Percentiles rank a stretch among this genome's conserved stretches.
These are phyloP conservation scores for Juglanconis sp. DNA, from an alignment of 2,329 filamentous ascomycete species.

Conservation along the genomic window DNA sequence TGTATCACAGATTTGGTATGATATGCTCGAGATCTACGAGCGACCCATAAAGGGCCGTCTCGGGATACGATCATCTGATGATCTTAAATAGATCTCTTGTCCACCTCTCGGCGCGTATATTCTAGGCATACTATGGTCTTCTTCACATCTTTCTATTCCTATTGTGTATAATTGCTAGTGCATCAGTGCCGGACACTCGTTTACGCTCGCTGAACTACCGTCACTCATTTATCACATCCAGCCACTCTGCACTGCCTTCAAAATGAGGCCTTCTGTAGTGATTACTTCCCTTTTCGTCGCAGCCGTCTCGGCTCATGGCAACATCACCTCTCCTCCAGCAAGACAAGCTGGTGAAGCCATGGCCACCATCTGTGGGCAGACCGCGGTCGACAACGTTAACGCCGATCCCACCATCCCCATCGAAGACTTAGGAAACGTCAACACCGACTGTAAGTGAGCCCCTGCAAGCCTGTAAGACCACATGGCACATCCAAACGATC, in stretches of 20 bases:
- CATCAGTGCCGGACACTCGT: not conserved
- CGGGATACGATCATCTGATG: not conserved
- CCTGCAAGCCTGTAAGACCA: not conserved
- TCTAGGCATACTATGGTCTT: not conserved
- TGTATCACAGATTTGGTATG: no score
- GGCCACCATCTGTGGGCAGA: constrained; percentile 41
- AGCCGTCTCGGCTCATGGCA: constrained; percentile 40
- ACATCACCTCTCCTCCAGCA: constrained; percentile 38
- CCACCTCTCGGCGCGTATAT: not conserved
- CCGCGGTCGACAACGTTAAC: constrained; percentile 34
- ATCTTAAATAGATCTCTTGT: not conserved
- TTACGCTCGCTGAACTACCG: not conserved
- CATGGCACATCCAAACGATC: not conserved
- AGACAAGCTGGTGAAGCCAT: constrained; percentile 41
- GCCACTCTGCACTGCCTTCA: not conserved
- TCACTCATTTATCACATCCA: not conserved
- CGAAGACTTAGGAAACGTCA: constrained; percentile 26
- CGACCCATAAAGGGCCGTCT: no score
- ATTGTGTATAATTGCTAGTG: not conserved
- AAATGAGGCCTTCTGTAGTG: constrained; percentile 19
- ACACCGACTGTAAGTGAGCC: constrained; percentile 26
- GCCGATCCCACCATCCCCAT: constrained; percentile 34
- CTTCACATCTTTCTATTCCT: not conserved
- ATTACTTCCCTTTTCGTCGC: constrained; percentile 22
- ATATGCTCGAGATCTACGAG: not conserved